Base-by-base conservation (phyloP, 2,329 filamentous ascomycete species). In the Xenosphaeropsis pyriputrescens region DNA sequence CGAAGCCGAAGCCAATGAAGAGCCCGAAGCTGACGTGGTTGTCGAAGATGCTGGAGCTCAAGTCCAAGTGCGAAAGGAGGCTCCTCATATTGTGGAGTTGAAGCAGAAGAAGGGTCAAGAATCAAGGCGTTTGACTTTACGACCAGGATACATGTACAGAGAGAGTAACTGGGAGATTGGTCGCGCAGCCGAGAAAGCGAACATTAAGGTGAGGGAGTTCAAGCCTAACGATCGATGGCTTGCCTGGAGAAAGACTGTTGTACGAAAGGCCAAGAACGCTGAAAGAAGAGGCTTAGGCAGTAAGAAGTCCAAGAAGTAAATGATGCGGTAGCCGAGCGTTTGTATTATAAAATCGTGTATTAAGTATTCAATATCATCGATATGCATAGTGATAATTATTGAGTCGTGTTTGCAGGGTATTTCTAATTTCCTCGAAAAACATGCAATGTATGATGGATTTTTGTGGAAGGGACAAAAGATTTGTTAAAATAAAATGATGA, bases 151-250 rank as follows among this genome's bases (percentile, higher is more conserved):
- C 50, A 72, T 74, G 60, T 78, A 71, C 52, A 63, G 77, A 45
- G 67, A 77, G 56, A 63, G 70, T 6, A 83, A 83, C 55, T 79
- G 73, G 72, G 60, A 74, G 56, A 80, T 81, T 63, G 76, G 76
- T 39, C 59, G 74, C 5, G 66, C 67, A 18, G 74, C 72, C 5
- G 74, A 81, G 57, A 65, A 64, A 53, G 68, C 68, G 17, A 68
- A 69, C 17, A 63, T 76, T 38, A 63, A 63, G 44, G 73, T 75
- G 50, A 62, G 69, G 42, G 64, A 63, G 41, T 74, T 74, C 51
- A 64, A 71, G 42, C 67, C 65, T 11, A 66, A 68, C 30, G 72
- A 57, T 50, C 43, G 55, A 30, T 82, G 71, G 64, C 58, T 68
- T 49, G 77, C 77, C 12, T 81, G 77, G 77, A 65, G 70, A 52